Percentiles rank a stretch among this genome's conserved stretches.
Conservation (phyloP, 2,329 filamentous ascomycete species). For the Aspergillus jensenii region DNA sequence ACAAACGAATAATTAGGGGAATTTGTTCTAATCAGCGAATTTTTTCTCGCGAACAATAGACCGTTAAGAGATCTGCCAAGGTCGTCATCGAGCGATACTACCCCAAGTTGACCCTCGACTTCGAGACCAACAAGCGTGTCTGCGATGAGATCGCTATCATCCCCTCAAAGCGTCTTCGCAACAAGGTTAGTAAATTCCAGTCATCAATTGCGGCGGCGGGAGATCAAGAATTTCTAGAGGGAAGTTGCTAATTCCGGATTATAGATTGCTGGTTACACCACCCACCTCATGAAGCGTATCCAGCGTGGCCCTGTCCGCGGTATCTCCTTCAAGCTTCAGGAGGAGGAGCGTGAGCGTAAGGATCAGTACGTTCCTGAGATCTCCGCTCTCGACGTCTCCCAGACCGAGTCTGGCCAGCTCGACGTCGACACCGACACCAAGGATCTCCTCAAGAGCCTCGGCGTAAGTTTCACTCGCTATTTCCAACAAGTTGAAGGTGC, state of each 20-base stretch:
- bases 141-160: constrained; percentile 99
- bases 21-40: background rate
- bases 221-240: too few species aligned
- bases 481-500: background rate
- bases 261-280: constrained; percentile 97
- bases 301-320: constrained; percentile 98
- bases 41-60: constrained; percentile 41
- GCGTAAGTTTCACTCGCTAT: constrained; percentile 66
- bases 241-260: background rate
- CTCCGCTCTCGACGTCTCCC: constrained; percentile 96
- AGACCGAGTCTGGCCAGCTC: constrained; percentile 86
- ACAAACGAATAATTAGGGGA: background rate
- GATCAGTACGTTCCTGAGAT: constrained; percentile 99
- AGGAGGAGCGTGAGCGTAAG: constrained; percentile 99
- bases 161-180: constrained; percentile 96
- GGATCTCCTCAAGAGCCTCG: constrained; percentile 97
- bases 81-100: constrained; percentile 99
- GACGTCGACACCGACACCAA: constrained; percentile 98
- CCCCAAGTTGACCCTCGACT: constrained; percentile 97
- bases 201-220: too few species aligned
- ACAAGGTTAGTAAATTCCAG: constrained; percentile 69
- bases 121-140: constrained; percentile 99
- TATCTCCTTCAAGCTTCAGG: constrained; percentile 99
- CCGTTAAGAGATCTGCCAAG: constrained; percentile 88
- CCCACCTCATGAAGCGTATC: constrained; percentile 99